Conservation (phyloP, 139 green algal genomes). For the Chlorella sp. region DNA sequence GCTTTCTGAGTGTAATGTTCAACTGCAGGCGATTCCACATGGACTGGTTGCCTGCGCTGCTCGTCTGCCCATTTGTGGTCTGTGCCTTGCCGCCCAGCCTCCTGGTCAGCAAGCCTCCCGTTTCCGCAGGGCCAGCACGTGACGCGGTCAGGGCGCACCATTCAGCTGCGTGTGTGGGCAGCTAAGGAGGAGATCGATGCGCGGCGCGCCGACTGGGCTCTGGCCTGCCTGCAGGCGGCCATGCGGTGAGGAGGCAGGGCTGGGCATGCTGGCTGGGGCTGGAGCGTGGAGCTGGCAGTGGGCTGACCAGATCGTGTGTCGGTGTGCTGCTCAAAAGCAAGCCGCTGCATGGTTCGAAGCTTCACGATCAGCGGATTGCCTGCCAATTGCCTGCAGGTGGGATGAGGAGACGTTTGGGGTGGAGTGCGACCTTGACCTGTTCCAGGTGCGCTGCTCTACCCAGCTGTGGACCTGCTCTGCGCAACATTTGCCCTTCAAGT, state of each 20-base stretch:
- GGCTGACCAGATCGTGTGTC: no score
- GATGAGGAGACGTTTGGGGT: not conserved
- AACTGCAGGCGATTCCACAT: no score
- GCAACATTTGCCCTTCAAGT: not conserved
- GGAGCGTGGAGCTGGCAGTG: no score
- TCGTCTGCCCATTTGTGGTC: no score
- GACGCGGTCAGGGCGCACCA: not conserved
- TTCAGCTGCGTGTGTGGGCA: not conserved
- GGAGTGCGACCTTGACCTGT: not conserved
- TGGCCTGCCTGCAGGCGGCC: not conserved
- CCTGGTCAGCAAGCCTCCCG: no score
- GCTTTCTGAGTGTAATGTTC: no score
- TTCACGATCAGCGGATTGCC: not conserved
- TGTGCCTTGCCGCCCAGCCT: no score
- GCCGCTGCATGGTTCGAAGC: not conserved
- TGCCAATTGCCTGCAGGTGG: not conserved
- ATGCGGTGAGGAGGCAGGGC: slow-evolving; percentile 8
- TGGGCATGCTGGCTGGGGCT: no score
- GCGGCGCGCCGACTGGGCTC: not conserved
- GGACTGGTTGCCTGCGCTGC: no score
- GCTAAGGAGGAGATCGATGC: not conserved
- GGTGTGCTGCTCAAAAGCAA: no score
- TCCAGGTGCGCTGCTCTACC: not conserved
- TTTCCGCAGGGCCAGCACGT: not conserved
- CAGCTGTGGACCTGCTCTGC: no score